Base-by-base conservation (phyloP, 2,329 filamentous ascomycete species). In the Knoxdaviesia proteae region DNA sequence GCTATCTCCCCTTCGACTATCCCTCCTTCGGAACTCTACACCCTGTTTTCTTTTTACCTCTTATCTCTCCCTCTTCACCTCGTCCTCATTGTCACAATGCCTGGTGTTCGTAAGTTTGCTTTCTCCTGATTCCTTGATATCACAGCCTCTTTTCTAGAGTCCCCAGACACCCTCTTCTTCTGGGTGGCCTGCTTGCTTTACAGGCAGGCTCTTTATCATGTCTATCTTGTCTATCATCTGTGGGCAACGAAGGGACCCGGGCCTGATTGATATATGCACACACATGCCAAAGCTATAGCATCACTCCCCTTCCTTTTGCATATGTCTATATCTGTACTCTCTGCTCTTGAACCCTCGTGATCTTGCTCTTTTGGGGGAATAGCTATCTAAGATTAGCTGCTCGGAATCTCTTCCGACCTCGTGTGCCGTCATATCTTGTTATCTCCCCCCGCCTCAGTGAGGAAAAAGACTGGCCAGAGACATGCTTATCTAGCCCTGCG, bases 21-120 rank as follows among this genome's bases (percentile, higher is more conserved):
- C 36, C 20, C 9, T 5, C 20, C 20, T 30, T 38, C 20, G 20
- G 20, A 20, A 20, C 20, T 20, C 36, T 30, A 38, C 29, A 11
- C 36, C 29, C 20, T 29, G 20, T 38, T 38, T 38, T 38, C 6
- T 30, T 8, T 38, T 38, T 11, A 30, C 36, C 36, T 38, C n/a
- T 8, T n/a, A 5, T 38, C 29, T 38, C 9, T 30, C 29, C 29
- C 11, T 9, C 7, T 38, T 38, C 11, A 8, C 20, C 9, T 30
- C 20, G 36, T 40, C 10, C 20, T 40, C 33, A 40, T 11, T 11
- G 7, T 11, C 42, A 46, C 34, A 38, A 47, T 45, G 45, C 42
- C 45, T 38, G 42, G 42, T 35, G 39, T 47, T 44, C 45, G 42
- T 47, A 44, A 44, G 43, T 45, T 32, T 32, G 6, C 33, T 32